phyloP scores from a whole-genome alignment of 345 rosid genomes.

The Lepidium sativum region DNA sequence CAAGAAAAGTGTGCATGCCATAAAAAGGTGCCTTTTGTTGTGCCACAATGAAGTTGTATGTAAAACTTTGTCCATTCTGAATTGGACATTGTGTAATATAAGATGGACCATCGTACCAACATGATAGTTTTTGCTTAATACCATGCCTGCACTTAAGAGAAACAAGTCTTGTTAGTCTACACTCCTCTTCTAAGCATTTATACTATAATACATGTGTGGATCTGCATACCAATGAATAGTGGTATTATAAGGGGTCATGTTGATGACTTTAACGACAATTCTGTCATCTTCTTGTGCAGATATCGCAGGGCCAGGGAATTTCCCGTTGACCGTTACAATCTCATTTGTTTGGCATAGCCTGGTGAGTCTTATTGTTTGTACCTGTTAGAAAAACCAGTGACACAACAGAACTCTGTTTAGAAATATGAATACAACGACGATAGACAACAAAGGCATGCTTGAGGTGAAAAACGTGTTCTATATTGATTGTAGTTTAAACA shows the following conservation, averaged over 20 bases:
- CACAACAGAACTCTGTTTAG: constrained; percentile 2
- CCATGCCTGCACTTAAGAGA: constrained; percentile 55
- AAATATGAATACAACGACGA: neutral
- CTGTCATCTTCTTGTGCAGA: constrained; percentile 73
- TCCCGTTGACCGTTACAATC: constrained; percentile 60
- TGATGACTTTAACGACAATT: constrained; percentile 55
- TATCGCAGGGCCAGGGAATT: constrained; percentile 67
- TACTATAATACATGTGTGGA: neutral
- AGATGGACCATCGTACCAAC: constrained; percentile 91
- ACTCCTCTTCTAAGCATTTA: neutral
- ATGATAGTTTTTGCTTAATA: constrained; percentile 63
- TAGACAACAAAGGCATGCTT: too few species aligned
- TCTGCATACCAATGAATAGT: constrained; percentile 71
- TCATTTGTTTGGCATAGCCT: constrained; percentile 56
- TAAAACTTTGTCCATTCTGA: constrained; percentile 62
- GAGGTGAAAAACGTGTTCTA: neutral
- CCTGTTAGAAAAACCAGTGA: constrained; percentile 28
- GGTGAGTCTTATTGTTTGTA: constrained; percentile 45
- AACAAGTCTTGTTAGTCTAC: neutral
- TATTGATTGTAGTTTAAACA: neutral
- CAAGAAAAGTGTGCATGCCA: constrained; percentile 94
- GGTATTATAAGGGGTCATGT: constrained; percentile 61
- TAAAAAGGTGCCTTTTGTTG: constrained; percentile 64
- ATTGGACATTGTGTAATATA: constrained; percentile 89
- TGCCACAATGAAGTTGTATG: constrained; percentile 59